Conservation (phyloP, 441 rosid species). For the Eruca vesicaria region DNA sequence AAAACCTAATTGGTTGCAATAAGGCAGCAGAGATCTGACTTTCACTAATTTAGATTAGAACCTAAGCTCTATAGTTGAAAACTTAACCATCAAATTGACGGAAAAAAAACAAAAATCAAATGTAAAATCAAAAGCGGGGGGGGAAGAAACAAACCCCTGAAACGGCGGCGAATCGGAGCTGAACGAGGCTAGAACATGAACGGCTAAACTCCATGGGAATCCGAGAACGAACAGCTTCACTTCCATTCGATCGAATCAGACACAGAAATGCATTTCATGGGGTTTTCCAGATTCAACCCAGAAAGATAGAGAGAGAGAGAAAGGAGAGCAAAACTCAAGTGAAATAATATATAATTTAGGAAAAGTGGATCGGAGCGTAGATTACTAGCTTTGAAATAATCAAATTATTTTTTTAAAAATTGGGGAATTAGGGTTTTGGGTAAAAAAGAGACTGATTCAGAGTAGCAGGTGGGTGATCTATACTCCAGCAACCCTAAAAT, state of each 20-base stretch:
- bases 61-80: too few species aligned
- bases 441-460: slow-evolving; percentile 22
- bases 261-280: slow-evolving; percentile 23
- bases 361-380: slow-evolving; percentile 18
- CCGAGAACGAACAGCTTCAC: slow-evolving; percentile 37
- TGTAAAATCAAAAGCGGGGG: slow-evolving; percentile 1
- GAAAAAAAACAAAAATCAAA: not conserved
- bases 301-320: not conserved
- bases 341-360: not conserved
- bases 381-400: slow-evolving; percentile 26
- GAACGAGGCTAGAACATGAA: slow-evolving; percentile 40
- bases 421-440: slow-evolving; percentile 22
- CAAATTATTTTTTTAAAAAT: slow-evolving; percentile 3
- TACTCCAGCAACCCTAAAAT: slow-evolving; percentile 29
- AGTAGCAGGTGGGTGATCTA: slow-evolving; percentile 18
- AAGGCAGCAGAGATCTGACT: not conserved
- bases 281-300: slow-evolving; percentile 23
- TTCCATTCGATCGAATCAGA: slow-evolving; percentile 55
- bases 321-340: not conserved
- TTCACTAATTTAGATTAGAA: too few species aligned
- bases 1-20: too few species aligned
- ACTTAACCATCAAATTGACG: not conserved
- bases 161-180: slow-evolving; percentile 53
- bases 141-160: slow-evolving; percentile 50
- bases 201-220: slow-evolving; percentile 73